Evolutionary conservation across 2,329 filamentous ascomycete genomes (phyloP), one percentile per base, ranked within the genome.

Genomic region (Macrophomina tecta): DNA sequence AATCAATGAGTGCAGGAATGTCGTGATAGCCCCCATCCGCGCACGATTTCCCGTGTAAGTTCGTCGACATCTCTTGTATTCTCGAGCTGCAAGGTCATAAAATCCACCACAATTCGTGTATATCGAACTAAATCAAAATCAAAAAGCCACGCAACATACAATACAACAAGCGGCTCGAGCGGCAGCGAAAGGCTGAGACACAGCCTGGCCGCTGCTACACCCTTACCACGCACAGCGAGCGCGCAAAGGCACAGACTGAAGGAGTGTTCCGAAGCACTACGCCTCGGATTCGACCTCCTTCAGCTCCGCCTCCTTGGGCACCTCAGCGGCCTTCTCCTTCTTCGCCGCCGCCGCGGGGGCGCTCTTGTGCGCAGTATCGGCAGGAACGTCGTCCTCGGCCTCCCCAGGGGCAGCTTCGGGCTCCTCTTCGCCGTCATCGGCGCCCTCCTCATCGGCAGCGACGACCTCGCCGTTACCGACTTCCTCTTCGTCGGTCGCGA

Each of bases 261-360:
- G n/a, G n/a, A 23, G 36, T 40, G 8, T 14, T 16, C 34, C n/a
- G 32, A 45, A 56, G 53, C 53, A 73, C 72, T 30, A 69, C 55
- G 40, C 55, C 40, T 60, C 71, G 28, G 70, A 74, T 34, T 76
- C 73, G 40, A 73, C 73, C 58, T 75, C 75, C 18, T 71, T 69
- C 40, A 75, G 68, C 53, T 73, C 70, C 36, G 71, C 69, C 68
- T 76, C 74, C 70, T 76, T 75, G 18, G 75, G 74, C 30, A 75
- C 71, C 11, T 68, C 69, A 18, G 66, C 69, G 18, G 69, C 72
- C 70, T 75, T 76, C 46, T 68, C 68, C 46, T 69, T 65, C 67
- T 76, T 75, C 32, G 74, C 74, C 34, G 71, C 70, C 49, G 72
- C 73, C 12, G 75, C 71, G 51, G 75, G 74, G 8, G 72, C 75